These are phyloP conservation scores for Inga laurina DNA, from an alignment of 306 rosid genomes.

Conservation along the genomic window DNA sequence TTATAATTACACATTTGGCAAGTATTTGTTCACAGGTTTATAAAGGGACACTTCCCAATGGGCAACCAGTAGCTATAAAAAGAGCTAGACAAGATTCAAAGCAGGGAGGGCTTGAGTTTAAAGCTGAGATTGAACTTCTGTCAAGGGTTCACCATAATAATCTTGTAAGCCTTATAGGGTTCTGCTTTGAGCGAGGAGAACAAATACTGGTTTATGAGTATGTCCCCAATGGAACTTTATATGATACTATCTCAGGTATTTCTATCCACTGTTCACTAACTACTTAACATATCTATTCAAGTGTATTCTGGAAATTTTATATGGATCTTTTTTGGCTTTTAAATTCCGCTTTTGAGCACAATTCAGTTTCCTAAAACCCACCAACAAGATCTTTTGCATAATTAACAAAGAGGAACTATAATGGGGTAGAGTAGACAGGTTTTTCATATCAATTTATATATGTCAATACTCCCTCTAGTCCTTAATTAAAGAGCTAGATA, in stretches of 20 bases:
- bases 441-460: too few relatives aligned
- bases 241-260: conserved; percentile 47
- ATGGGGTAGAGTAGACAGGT: too few relatives aligned
- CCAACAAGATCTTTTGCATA: too few relatives aligned
- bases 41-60: conserved; percentile 48
- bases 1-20: neutral
- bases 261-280: neutral
- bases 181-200: conserved; percentile 65
- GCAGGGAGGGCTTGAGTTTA: conserved; percentile 60
- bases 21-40: conserved; percentile 49
- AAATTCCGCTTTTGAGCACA: neutral
- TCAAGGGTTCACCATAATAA: conserved; percentile 77
- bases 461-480: too few relatives aligned
- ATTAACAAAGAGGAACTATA: too few relatives aligned
- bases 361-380: too few relatives aligned
- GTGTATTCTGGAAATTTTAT: neutral
- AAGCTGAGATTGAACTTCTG: conserved; percentile 68
- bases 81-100: conserved; percentile 51
- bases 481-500: too few relatives aligned
- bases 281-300: neutral
- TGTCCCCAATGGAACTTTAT: conserved; percentile 55
- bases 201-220: conserved; percentile 67
- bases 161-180: conserved; percentile 66
- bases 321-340: neutral
- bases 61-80: conserved; percentile 63